Conservation (phyloP, 306 rosid species). For the Chamaecrista fasciculata region DNA sequence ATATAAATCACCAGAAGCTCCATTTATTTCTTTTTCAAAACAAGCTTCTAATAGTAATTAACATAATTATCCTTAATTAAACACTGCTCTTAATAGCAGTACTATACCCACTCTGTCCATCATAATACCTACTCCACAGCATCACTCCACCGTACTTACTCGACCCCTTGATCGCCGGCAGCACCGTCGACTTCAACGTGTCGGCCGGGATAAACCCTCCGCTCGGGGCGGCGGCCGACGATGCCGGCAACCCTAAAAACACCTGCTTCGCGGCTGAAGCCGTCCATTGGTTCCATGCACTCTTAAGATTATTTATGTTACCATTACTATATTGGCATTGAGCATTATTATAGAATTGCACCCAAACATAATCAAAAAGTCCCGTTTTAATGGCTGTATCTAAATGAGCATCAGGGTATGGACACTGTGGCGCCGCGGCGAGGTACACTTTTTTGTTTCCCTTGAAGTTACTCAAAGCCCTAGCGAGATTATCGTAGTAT, state of each 20-base stretch:
- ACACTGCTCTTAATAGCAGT: neutral
- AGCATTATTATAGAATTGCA: neutral
- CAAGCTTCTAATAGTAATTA: no score
- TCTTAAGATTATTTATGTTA: constrained; percentile 14
- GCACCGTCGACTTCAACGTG: constrained; percentile 38
- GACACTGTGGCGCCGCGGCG: constrained; percentile 48
- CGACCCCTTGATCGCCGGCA: constrained; percentile 37
- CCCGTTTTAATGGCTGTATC: neutral
- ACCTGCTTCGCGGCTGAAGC: constrained; percentile 27
- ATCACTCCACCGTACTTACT: constrained; percentile 25
- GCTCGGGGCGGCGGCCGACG: constrained; percentile 31
- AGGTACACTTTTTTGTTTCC: constrained; percentile 11
- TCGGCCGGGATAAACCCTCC: constrained; percentile 44
- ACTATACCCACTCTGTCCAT: neutral
- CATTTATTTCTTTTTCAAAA: no score
- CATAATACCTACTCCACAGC: neutral
- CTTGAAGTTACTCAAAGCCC: neutral
- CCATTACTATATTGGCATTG: neutral
- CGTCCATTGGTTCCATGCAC: constrained; percentile 48
- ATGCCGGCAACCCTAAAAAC: constrained; percentile 50
- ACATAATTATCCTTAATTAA: no score
- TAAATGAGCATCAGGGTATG: neutral
- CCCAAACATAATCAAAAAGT: neutral
- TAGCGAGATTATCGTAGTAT: constrained; percentile 37
- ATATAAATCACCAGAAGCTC: no score